Evolutionary conservation across 768 basidiomycete genomes (phyloP), one percentile per base, ranked within the genome.

Genomic region (Tylopilus cervinicoccineus): DNA sequence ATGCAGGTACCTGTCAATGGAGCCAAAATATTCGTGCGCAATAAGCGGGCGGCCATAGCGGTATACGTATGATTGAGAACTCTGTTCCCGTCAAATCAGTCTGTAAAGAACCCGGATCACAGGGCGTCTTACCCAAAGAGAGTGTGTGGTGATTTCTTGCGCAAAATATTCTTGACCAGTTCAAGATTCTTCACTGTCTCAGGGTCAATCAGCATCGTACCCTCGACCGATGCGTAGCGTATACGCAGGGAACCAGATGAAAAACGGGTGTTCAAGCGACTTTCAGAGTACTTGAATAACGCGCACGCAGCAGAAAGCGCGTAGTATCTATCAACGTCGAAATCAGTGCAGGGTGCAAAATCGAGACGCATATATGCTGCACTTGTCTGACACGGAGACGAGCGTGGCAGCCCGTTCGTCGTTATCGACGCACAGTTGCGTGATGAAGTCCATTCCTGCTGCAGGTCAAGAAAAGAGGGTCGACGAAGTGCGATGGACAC

Each of bases 161-260:
- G 70, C 5, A 80, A 63, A 59, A 82, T 76, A 61, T 94, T 98
- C 9, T 74, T 79, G 14, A 95, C 86, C 2, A 99, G 74, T 61
- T 99, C 96, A 6, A 99, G 76, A 63, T 95, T 93, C 34, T 79
- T 79, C 3, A 83, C 89, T 0, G 88, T 93, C 52, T 93, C 93
- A 0, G 83, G 77, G 61, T 98, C 96, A 54, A 99, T 87, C 77
- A 96, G 78, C 87, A 97, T 89, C 0, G 91, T 94, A 0, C 94
- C 94, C 62, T 94, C 89, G 0, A 88, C 83, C 2, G 88, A 80
- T 1, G 80, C 72, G 59, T 87, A 93, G 19, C 80, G 76, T 46
- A 93, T 89, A 28, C 83, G 77, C 20, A 93, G 71, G 9, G 90
- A 90, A 4, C 70, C 73, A 0, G 76, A 65, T 1, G 88, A 76